Evolutionary conservation across 2,329 filamentous ascomycete genomes (phyloP).

Genomic region (Tolypocladium album): DNA sequence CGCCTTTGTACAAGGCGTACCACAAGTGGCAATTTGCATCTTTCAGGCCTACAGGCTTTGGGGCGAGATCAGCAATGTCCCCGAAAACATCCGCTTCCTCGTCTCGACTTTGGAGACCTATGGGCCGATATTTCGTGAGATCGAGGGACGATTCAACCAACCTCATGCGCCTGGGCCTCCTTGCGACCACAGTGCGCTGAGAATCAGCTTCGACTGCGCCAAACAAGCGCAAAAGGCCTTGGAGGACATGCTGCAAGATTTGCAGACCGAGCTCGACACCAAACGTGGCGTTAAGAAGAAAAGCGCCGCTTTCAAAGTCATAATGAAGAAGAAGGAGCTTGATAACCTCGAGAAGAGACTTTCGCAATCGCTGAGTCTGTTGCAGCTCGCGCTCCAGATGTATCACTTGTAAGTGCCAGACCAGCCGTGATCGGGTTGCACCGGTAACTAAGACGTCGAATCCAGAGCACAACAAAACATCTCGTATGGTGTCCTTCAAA

Average conservation of each 20-base stretch:
- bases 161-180: not conserved
- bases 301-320: not conserved
- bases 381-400: not conserved
- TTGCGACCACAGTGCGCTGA: not conserved
- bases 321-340: not conserved
- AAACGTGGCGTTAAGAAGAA: not conserved
- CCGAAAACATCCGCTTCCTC: not conserved
- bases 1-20: not conserved
- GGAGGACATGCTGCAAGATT: not conserved
- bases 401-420: not conserved
- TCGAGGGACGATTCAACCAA: not conserved
- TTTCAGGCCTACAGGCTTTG: not conserved
- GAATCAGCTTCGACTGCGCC: not conserved
- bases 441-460: not conserved
- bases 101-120: not conserved
- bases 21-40: not conserved
- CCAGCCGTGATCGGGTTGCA: not conserved
- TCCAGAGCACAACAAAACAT: not conserved
- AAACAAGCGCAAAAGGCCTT: not conserved
- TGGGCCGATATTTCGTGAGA: not conserved
- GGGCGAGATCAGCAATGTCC: not conserved
- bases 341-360: not conserved
- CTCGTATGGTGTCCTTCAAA: not conserved
- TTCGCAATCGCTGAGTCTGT: not conserved
- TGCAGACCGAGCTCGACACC: not conserved